Conservation (phyloP, 257 asterid species). For the Solanum clarkiae region DNA sequence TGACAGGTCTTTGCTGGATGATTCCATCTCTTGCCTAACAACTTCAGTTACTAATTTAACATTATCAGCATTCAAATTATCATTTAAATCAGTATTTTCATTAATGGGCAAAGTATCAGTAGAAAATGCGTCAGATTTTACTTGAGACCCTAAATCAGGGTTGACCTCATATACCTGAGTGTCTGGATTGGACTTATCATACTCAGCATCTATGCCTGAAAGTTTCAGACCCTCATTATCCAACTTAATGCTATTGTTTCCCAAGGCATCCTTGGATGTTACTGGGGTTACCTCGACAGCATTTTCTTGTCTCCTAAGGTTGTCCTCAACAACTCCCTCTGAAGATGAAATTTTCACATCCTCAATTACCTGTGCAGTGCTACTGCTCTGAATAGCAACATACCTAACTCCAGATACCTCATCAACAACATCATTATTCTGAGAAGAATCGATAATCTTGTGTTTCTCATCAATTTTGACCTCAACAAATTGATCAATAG, state of each 20-base stretch:
- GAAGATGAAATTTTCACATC: background rate
- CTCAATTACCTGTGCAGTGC: background rate
- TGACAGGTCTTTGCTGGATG: conserved; percentile 8
- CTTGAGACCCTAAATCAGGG: conserved; percentile 24
- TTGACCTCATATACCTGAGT: conserved; percentile 24
- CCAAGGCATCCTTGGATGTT: background rate
- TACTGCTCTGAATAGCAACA: background rate
- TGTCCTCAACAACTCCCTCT: background rate
- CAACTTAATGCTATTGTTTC: background rate
- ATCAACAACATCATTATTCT: background rate
- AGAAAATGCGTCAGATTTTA: conserved; percentile 21
- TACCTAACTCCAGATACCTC: background rate
- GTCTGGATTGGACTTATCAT: conserved; percentile 7
- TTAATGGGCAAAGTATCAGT: conserved; percentile 16
- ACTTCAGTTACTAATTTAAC: conserved; percentile 26
- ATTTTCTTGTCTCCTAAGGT: background rate
- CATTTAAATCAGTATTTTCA: conserved; percentile 13
- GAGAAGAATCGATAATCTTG: background rate
- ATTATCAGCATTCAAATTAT: conserved; percentile 23
- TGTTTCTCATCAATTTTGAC: background rate
- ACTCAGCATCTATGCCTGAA: conserved; percentile 8
- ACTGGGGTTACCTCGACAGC: background rate
- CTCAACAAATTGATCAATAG: background rate
- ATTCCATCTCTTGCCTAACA: conserved; percentile 13
- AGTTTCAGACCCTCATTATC: conserved; percentile 11